phyloP scores from a whole-genome alignment of 495 filamentous ascomycete genomes.

The Polyplosphaeria fusca region DNA sequence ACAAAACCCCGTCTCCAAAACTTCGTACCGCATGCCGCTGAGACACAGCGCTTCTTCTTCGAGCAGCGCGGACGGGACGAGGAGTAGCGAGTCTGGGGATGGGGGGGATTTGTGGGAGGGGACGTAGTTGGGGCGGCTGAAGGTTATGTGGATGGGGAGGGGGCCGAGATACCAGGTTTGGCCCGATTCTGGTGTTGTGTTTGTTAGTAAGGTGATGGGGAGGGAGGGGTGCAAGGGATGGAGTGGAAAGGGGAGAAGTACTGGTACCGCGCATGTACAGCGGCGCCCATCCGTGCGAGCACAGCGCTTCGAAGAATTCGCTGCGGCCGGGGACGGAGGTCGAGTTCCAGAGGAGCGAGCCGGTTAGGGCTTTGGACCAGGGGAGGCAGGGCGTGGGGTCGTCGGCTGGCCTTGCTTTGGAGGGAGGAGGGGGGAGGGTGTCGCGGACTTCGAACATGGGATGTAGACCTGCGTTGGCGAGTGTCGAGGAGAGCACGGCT shows the following conservation, averaged over 20 bases:
- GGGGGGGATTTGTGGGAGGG: not conserved
- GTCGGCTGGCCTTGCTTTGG: not conserved
- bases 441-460: not conserved
- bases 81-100: not conserved
- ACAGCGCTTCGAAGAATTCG: not conserved
- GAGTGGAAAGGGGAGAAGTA: not conserved
- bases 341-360: not conserved
- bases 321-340: not conserved
- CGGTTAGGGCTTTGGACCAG: not conserved
- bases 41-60: not conserved
- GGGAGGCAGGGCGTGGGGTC: not conserved
- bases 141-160: not conserved
- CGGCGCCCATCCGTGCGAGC: not conserved
- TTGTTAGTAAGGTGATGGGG: not conserved
- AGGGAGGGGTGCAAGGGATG: not conserved
- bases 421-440: too few species aligned
- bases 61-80: not conserved
- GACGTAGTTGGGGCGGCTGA: not conserved
- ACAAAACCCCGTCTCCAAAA: not conserved
- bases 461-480: not conserved
- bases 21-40: not conserved
- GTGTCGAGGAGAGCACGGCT: not conserved
- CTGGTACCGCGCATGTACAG: not conserved
- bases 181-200: not conserved
- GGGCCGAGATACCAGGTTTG: not conserved